These are phyloP conservation scores for Penicillium sclerotigenum DNA, from an alignment of 2,329 filamentous ascomycete species.

Conservation along the genomic window DNA sequence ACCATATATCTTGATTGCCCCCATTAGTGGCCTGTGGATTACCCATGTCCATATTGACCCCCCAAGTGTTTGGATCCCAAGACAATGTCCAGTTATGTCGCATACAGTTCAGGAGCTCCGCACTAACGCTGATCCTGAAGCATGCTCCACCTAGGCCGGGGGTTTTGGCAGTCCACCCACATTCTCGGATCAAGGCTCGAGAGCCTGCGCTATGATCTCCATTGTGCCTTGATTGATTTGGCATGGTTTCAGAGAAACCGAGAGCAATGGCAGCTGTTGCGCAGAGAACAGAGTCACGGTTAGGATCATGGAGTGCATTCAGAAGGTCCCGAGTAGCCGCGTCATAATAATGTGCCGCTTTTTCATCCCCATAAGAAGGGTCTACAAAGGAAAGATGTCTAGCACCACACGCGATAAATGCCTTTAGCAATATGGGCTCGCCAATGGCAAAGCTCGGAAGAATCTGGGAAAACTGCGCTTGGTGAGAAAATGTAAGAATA, in stretches of 20 bases:
- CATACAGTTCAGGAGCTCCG: constrained; percentile 85
- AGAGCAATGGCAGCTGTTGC: constrained; percentile 83
- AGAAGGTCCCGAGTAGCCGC: constrained; percentile 76
- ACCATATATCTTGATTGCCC: constrained; percentile 78
- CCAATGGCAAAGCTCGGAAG: constrained; percentile 79
- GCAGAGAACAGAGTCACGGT: constrained; percentile 78
- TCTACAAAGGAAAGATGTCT: constrained; percentile 74
- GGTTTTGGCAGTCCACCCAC: constrained; percentile 78
- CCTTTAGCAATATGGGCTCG: constrained; percentile 84
- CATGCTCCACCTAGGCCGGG: constrained; percentile 79
- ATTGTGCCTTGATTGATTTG: constrained; percentile 69
- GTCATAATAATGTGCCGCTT: constrained; percentile 79
- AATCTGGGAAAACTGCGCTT: constrained; percentile 65
- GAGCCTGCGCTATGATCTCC: constrained; percentile 89
- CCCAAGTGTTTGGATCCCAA: constrained; percentile 90
- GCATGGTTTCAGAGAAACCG: constrained; percentile 93
- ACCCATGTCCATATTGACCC: constrained; percentile 72
- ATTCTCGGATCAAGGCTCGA: constrained; percentile 81
- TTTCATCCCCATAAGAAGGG: constrained; percentile 68
- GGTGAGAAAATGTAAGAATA: constrained; percentile 6
- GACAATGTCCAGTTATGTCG: constrained; percentile 82
- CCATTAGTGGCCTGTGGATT: constrained; percentile 50
- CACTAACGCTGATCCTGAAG: constrained; percentile 89
- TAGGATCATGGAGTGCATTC: constrained; percentile 74
- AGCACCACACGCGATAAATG: constrained; percentile 82